Conservation (phyloP, 345 rosid species). For the Linum usitatissimum region DNA sequence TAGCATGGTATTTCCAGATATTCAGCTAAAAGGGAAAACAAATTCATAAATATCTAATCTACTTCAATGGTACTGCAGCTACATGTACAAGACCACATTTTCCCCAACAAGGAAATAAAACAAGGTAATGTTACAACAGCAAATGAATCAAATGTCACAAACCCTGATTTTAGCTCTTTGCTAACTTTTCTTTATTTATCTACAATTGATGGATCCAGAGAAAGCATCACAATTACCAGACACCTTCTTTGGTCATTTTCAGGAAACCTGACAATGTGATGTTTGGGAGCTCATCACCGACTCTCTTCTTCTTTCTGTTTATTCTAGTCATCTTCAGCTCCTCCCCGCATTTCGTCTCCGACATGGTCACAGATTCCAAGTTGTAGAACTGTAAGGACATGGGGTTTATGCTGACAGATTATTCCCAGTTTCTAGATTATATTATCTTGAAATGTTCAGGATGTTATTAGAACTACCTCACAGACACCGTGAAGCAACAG, state of each 20-base stretch:
- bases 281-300: conserved; percentile 39
- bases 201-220: neutral
- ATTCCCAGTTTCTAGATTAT: neutral
- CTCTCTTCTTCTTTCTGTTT: conserved; percentile 40
- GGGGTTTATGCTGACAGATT: neutral
- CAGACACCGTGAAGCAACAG: conserved; percentile 87
- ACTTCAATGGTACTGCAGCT: no score
- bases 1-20: no score
- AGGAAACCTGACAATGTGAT: conserved; percentile 53
- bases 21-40: no score
- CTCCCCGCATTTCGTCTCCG: conserved; percentile 34
- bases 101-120: no score
- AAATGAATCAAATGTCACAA: no score
- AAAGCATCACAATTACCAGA: conserved; percentile 35
- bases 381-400: conserved; percentile 52
- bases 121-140: no score
- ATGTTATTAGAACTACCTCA: conserved; percentile 41
- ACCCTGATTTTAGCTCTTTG: neutral
- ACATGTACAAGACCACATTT: no score
- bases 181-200: neutral
- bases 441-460: neutral
- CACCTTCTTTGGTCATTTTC: conserved; percentile 78
- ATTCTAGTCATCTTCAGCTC: conserved; percentile 52
- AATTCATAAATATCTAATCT: no score
- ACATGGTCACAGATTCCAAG: conserved; percentile 55